Conservation (phyloP, 1,284 basidiomycete species). For the Megacollybia platyphylla region DNA sequence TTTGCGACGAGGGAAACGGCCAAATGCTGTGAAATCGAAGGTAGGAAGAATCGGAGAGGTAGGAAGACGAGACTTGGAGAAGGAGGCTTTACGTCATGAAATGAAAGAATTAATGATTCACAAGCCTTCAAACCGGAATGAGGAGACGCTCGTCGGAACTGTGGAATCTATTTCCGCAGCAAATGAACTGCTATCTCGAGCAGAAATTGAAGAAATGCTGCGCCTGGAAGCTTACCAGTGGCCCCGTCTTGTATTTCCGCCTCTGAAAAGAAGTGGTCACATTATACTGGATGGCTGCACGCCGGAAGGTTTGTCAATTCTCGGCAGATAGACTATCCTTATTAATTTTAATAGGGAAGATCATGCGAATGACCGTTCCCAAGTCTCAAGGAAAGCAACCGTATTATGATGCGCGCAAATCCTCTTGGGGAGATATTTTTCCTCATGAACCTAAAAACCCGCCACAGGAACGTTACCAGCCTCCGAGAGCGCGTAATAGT, state of each 20-base stretch:
- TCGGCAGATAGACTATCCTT: not conserved
- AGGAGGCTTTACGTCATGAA: constrained; percentile 24
- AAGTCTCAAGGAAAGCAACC: constrained; percentile 89
- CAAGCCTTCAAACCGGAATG: constrained; percentile 9
- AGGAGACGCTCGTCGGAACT: constrained; percentile 3
- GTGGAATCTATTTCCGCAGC: constrained; percentile 3
- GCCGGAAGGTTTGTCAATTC: constrained; percentile 47
- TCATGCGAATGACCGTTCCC: constrained; percentile 84
- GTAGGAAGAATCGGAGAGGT: constrained; percentile 60
- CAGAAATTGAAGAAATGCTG: constrained; percentile 34
- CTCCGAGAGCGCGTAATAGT: constrained; percentile 7
- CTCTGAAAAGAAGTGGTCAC: constrained; percentile 87
- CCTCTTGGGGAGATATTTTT: constrained; percentile 89
- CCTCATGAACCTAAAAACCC: constrained; percentile 75
- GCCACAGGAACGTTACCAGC: constrained; percentile 49
- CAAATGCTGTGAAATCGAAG: constrained; percentile 21
- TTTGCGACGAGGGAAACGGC: constrained; percentile 70
- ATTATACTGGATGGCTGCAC: constrained; percentile 89
- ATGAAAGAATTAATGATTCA: constrained; percentile 30
- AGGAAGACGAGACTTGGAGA: constrained; percentile 30
- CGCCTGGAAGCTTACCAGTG: constrained; percentile 67
- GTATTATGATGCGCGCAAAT: constrained; percentile 92
- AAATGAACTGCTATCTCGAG: constrained; percentile 8
- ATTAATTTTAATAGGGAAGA: constrained; percentile 47
- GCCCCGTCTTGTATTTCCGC: constrained; percentile 86